A percentile compares a stretch with the other conserved stretches of the same genome.
Evolutionary conservation across 306 rosid genomes (phyloP).

Genomic region (Medicago arabica): DNA sequence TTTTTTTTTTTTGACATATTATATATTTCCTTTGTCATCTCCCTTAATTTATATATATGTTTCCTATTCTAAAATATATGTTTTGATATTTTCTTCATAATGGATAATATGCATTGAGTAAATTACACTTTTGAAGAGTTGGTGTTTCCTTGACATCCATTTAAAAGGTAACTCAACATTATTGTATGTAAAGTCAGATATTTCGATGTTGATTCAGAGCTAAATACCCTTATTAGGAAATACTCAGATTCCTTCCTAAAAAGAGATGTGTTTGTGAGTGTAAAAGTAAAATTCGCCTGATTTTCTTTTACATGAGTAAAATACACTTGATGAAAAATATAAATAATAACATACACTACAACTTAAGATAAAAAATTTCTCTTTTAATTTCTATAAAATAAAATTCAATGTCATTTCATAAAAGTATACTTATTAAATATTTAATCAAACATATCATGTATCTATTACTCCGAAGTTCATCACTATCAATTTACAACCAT

Average conservation of each 20-base stretch:
- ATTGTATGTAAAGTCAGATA: neutral
- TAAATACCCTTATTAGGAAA: neutral
- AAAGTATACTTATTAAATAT: too few species aligned
- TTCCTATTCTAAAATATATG: neutral
- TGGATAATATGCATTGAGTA: neutral
- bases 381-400: too few species aligned
- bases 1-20: too few species aligned
- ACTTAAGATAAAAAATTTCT: too few species aligned
- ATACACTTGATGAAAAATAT: too few species aligned
- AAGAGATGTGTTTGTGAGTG: neutral
- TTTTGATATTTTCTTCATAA: neutral
- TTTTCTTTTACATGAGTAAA: too few species aligned
- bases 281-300: too few species aligned
- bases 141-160: neutral
- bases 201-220: neutral
- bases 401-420: too few species aligned
- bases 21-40: too few species aligned
- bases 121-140: neutral
- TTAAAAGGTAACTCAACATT: neutral
- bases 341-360: too few species aligned
- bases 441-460: too few species aligned
- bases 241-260: neutral
- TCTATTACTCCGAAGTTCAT: conserved; percentile 8
- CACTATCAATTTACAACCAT: conserved; percentile 21
- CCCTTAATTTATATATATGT: neutral